Conservation (phyloP, 1,284 basidiomycete species). For the Tausonia pullulans region DNA sequence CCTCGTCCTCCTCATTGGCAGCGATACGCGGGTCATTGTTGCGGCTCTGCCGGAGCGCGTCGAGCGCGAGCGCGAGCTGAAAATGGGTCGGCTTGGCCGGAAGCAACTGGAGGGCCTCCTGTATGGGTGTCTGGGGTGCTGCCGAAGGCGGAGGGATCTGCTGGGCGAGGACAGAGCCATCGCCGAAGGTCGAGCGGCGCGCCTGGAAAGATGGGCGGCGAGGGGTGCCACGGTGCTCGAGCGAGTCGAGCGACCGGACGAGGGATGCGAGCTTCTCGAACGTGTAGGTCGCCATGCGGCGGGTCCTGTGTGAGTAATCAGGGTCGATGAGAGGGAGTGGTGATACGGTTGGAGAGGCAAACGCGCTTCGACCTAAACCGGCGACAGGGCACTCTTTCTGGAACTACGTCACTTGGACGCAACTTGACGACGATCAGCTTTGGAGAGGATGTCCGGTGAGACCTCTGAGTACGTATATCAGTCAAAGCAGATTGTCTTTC, state of each 20-base stretch:
- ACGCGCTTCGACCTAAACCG: too few relatives aligned
- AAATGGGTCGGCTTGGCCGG: not conserved
- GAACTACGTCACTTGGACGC: too few relatives aligned
- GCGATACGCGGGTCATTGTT: not conserved
- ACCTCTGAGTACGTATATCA: too few relatives aligned
- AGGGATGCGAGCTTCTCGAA: not conserved
- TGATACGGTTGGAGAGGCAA: too few relatives aligned
- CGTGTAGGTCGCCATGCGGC: constrained; percentile 9
- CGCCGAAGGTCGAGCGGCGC: not conserved
- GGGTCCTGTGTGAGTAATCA: too few relatives aligned
- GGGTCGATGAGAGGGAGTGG: too few relatives aligned
- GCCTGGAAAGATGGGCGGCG: not conserved
- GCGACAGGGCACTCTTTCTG: too few relatives aligned
- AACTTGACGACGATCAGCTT: too few relatives aligned
- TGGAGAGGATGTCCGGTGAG: too few relatives aligned
- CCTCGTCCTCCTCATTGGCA: not conserved
- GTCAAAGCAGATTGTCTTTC: too few relatives aligned
- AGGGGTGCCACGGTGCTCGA: not conserved
- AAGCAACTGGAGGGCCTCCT: not conserved
- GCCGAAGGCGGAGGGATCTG: not conserved
- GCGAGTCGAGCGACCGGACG: constrained; percentile 6
- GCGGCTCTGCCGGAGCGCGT: not conserved
- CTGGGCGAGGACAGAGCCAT: not conserved
- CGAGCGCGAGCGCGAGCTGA: not conserved
- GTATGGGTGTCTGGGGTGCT: not conserved